Evolutionary conservation across 1,139 yeast genomes (phyloP), one percentile per base, ranked within the genome.

Genomic region (Saccharomycopsis crataegensis): DNA sequence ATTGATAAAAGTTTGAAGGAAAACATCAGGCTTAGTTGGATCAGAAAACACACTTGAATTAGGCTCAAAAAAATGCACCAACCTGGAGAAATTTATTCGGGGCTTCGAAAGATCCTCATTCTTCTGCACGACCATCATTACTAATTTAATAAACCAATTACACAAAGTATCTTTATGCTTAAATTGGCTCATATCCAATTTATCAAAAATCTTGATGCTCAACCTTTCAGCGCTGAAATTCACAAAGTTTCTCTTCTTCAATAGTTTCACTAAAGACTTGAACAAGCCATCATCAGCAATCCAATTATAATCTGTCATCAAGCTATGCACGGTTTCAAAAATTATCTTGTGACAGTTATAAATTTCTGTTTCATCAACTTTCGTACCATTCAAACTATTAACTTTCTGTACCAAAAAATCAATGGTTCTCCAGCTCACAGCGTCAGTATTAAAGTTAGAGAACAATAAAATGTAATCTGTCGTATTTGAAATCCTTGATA

Each of bases 1-100:
- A 41, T 56, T 56, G 16, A 51, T 47, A 22, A 48, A 56, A 8
- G 56, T 54, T 46, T 56, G 58, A 12, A 56, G 37, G 36, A 50
- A 52, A n/a, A 46, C 41, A 32, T 56, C 57, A 16, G 56, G 56
- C 42, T 53, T 48, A 8, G 37, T 40, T 11, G 51, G 50, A 38
- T 50, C 54, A 14, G 49, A 47, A 40, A 49, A 50, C n/a, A 53
- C 34, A 38, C 47, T 53, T 8, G 56, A 28, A 31, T 50, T 53
- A 12, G 58, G 56, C 41, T 56, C 58, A 50, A 56, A 53, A 38
- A 56, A 54, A 17, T 48, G 56, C 28, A 48, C 58, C 17, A 56
- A 43, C 38, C 51, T 37, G 6, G 50, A 32, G 36, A 34, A 53
- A 8, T 42, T 36, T n/a, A 32, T 42, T 40, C 28, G 4, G 28